A percentile compares a stretch with the other conserved stretches of the same genome.
Evolutionary conservation across 192 early-diverging fungal genomes (phyloP).

Genomic region (Linnemannia schmuckeri): DNA sequence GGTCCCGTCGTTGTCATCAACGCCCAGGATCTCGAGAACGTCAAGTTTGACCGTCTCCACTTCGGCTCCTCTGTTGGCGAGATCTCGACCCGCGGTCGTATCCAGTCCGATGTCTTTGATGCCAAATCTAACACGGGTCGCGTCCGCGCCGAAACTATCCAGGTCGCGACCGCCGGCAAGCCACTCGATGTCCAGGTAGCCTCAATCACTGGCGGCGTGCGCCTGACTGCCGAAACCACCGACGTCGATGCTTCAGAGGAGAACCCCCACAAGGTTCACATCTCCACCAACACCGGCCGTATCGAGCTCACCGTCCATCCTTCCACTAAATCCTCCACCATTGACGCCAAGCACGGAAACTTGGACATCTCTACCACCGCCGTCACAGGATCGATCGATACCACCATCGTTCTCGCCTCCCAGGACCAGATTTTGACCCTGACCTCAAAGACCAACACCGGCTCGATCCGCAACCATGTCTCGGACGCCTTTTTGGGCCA

Average conservation of each 20-base stretch:
- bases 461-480: neutral
- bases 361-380: neutral
- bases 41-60: conserved; percentile 23
- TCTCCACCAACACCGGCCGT: conserved; percentile 12
- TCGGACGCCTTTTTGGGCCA: conserved; percentile 37
- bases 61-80: conserved; percentile 5
- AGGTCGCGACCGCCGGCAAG: conserved; percentile 9
- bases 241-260: neutral
- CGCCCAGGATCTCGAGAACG: neutral
- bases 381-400: conserved; percentile 6
- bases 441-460: neutral
- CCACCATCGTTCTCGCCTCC: conserved; percentile 4
- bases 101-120: conserved; percentile 12
- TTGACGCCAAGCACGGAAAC: conserved; percentile 15
- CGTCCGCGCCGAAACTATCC: conserved; percentile 2
- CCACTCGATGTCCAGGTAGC: conserved; percentile 15
- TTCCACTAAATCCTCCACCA: neutral
- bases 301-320: conserved; percentile 9
- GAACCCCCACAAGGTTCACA: conserved; percentile 8
- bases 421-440: conserved; percentile 14
- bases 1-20: conserved; percentile 8
- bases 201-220: neutral
- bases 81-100: neutral
- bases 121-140: conserved; percentile 11
- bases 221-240: conserved; percentile 11